Evolutionary conservation across 2,329 filamentous ascomycete genomes (phyloP), one percentile per base, ranked within the genome.

Genomic region (Coleophoma cylindrospora): DNA sequence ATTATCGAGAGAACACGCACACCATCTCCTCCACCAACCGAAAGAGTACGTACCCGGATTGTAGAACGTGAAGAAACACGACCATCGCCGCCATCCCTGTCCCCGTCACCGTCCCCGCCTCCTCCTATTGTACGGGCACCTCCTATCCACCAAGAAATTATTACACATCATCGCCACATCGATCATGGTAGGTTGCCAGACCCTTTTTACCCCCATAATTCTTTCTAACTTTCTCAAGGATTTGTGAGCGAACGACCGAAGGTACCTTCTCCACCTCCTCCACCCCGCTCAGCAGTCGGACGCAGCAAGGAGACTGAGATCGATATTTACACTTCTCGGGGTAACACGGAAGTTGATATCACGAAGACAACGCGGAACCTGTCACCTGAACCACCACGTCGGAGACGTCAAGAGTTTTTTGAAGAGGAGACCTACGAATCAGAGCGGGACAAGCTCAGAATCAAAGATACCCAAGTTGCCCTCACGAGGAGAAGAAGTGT

Each of bases 91-190:
- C 59, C 60, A 43, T 61, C 59, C 12, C 63, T 27, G 12, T 44
- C 41, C n/a, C 41, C 41, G 11, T 44, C 41, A n/a, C 41, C 56
- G 14, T 41, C 59, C 40, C 53, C 61, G 32, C 83, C 81, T 32
- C 77, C 79, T 49, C 47, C 50, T 41, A 84, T 94, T 41, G 83
- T 92, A 60, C 79, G 83, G 40, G 84, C 85, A 17, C 90, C 90
- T 34, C 87, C 86, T 1, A 89, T 95, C 59, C 88, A 92, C 68
- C 83, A 92, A 62, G 89, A 96, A 64, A 84, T 95, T 51, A 91
- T 95, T 57, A 95, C 89, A 44, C 41, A 44, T 44, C 92, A 94
- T 65, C 80, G 85, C 51, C 87, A 92, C 63, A 86, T 95, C 59
- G 88, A 95, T 63, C 89, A 95, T 69, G 91, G 88, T 89, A 74